Evolutionary conservation across 805 yeast species (phyloP), one percentile per base, ranked within the genome.

Genomic region (Candida vartiovaarae): DNA sequence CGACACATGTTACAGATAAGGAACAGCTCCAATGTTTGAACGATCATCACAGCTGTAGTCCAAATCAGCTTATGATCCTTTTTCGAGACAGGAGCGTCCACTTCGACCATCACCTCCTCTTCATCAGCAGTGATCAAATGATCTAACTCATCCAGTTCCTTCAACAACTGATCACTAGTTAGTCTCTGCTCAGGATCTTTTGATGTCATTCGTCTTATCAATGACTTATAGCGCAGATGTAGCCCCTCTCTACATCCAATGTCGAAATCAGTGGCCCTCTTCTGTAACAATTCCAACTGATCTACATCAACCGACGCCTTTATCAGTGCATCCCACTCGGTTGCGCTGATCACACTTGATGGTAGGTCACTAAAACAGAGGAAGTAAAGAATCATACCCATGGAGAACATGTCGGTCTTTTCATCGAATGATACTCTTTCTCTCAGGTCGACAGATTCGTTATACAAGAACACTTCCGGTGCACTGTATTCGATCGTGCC

Each of bases 401-500:
- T 60, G 0, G 95, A 83, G 58, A 84, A 89, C 42, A 86, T 72
- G 61, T 89, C 96, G 27, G 95, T 79, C 33, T 78, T 74, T 55
- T 74, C 78, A 5, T 82, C 75, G 55, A 85, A 89, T 34, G 84
- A 74, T 2, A n/a, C n/a, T 58, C 20, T 27, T 27, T 15, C 20
- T 26, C 30, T 30, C 24, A 15, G 48, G 35, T 41, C 40, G 26
- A 29, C 10, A 11, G 29, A 9, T 9, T 25, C 11, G 5, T 15
- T n/a, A 15, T 26, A 32, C 25, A 39, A 38, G 10, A 55, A 43
- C 11, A 52, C 44, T 53, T 88, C 95, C 0, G 96, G 96, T 0
- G 96, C 95, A 23, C 88, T 80, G 54, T 80, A 89, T 55, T 88
- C 96, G 6, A 88, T 56, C 0, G 96, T 89, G 0, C 96, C 96